Base-by-base conservation (phyloP, 805 yeast genomes). In the Danielia reshetovae region DNA sequence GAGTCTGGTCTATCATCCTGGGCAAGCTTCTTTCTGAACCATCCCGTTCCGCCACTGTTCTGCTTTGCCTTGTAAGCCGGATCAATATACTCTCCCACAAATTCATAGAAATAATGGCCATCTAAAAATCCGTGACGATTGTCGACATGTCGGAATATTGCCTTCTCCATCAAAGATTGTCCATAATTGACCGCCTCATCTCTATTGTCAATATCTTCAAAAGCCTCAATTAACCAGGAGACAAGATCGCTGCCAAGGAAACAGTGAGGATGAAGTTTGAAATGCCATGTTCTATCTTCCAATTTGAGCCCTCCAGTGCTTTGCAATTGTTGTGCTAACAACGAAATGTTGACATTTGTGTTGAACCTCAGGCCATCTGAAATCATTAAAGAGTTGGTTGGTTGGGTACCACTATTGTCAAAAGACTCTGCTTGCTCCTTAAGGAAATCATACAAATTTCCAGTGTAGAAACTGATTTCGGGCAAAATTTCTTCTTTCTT, bases 281-380 rank as follows among this genome's bases (percentile, higher is more conserved):
- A 78, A 57, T 90, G 97, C 98, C 98, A 90, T 22, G 81, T 74
- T 46, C 97, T 69, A 48, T 87, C 95, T 1, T 75, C 79, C 24
- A 93, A 65, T 14, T 68, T 70, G 6, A 90, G 60, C 1, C 73
- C 73, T 7, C 88, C 89, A 29, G 71, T 68, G 1, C 72, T 66
- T 48, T 82, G 94, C 32, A 90, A 54, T 35, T 81, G 85, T 3
- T 62, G 61, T 0, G 88, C 83, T 18, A 90, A 57, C 14, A 70
- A 75, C 0, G 56, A 29, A 3, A 82, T 49, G 18, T 75, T 69
- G 4, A 79, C 70, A 14, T 63, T 62, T 43, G 71, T 77, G 34
- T 68, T 70, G 39, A 79, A 68, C 53, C 73, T 45, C 43, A 51
- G 54, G 9, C 54, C 53, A 24, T 55, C 62, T 3, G 59, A 59